Evolutionary conservation across 1,284 basidiomycete genomes (phyloP).

Genomic region (Cryptococcus sp.): DNA sequence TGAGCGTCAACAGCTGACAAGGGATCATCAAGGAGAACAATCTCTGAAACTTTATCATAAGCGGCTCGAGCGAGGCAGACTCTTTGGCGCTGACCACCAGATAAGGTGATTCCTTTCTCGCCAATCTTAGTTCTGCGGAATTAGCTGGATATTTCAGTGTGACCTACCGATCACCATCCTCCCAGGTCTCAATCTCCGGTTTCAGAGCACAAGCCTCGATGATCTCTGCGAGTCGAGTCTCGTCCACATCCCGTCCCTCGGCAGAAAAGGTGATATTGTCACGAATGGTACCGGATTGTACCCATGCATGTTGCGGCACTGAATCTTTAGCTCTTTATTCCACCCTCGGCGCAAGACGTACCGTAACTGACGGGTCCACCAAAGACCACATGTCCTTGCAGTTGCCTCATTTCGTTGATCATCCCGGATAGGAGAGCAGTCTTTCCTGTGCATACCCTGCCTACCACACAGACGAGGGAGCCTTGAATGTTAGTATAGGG

Average conservation of each 20-base stretch:
- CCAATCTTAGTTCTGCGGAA: conserved; percentile 14
- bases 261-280: conserved; percentile 38
- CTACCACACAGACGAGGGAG: conserved; percentile 34
- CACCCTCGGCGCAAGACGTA: conserved; percentile 16
- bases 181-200: not conserved
- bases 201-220: conserved; percentile 6
- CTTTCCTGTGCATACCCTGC: conserved; percentile 40
- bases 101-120: conserved; percentile 19
- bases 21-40: conserved; percentile 28
- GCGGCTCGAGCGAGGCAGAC: conserved; percentile 18
- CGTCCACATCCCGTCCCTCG: conserved; percentile 6
- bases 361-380: conserved; percentile 46
- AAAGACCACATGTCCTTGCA: conserved; percentile 53
- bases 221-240: not conserved
- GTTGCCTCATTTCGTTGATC: conserved; percentile 71
- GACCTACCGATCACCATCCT: conserved; percentile 1
- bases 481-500: conserved; percentile 8
- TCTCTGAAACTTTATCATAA: conserved; percentile 7
- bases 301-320: conserved; percentile 65
- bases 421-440: conserved; percentile 60
- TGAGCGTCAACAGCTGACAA: conserved; percentile 65
- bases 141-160: not conserved
- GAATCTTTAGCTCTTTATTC: not conserved
- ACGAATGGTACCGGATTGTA: conserved; percentile 61
- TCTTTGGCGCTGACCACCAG: conserved; percentile 20